phyloP scores from a whole-genome alignment of 106 monocot species.

The Dioscorea alata region DNA sequence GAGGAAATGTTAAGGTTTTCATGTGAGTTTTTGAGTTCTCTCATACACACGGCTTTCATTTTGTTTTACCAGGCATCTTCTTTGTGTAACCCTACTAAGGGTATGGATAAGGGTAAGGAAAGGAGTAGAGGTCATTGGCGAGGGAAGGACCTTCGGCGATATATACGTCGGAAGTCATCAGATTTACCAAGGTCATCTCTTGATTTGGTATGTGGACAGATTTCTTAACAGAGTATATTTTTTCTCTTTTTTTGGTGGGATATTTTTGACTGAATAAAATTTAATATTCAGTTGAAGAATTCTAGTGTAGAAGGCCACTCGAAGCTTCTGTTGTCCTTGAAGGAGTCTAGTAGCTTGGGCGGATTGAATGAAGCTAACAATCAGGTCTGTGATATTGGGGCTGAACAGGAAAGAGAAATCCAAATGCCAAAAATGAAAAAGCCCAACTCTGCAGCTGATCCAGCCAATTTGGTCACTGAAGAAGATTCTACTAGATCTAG shows the following conservation, averaged over 20 bases:
- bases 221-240: not conserved
- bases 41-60: not conserved
- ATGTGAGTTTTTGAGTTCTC: no score
- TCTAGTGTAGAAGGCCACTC: constrained; percentile 15
- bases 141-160: constrained; percentile 17
- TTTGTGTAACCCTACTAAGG: not conserved
- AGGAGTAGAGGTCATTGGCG: constrained; percentile 1
- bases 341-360: constrained; percentile 4
- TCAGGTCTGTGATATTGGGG: not conserved
- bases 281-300: constrained; percentile 31
- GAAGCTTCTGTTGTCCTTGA: constrained; percentile 2
- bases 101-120: not conserved
- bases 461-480: not conserved
- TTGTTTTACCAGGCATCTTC: constrained; percentile 16
- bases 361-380: not conserved
- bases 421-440: not conserved
- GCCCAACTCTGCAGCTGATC: not conserved
- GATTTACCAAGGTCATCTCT: constrained; percentile 45
- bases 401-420: constrained; percentile 8
- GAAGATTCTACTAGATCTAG: not conserved
- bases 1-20: no score
- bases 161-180: constrained; percentile 32
- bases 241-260: not conserved
- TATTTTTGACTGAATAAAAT: not conserved
- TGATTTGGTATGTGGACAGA: constrained; percentile 31